These are phyloP conservation scores for Botrytis fragariae DNA, from an alignment of 2,329 filamentous ascomycete species.

Conservation along the genomic window DNA sequence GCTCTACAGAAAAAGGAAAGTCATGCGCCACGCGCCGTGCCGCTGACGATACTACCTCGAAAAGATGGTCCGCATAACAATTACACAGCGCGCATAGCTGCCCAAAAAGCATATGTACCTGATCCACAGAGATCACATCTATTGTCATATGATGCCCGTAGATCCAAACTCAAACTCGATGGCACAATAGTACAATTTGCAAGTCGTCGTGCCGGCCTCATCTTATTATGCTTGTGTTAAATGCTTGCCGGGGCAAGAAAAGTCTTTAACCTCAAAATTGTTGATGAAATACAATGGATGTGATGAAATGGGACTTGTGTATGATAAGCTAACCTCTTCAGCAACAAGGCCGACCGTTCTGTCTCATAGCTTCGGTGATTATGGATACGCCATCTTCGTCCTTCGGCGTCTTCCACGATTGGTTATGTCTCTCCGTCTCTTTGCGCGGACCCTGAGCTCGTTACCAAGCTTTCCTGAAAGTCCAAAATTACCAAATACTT, in stretches of 20 bases:
- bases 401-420: conserved; percentile 4
- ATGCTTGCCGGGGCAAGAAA: conserved; percentile 6
- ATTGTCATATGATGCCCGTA: conserved; percentile 13
- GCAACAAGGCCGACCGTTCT: conserved; percentile 6
- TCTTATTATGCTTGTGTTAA: conserved; percentile 3
- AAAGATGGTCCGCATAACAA: conserved; percentile 22
- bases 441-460: conserved; percentile 2
- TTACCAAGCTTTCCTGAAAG: conserved; percentile 5
- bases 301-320: conserved; percentile 9
- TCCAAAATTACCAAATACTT: neutral
- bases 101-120: conserved; percentile 35
- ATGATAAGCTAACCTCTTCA: conserved; percentile 7
- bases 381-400: conserved; percentile 19
- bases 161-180: conserved; percentile 16
- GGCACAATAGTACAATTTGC: conserved; percentile 10
- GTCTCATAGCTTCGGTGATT: conserved; percentile 15
- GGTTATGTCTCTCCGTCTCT: conserved; percentile 15
- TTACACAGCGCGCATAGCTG: conserved; percentile 33
- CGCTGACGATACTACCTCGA: conserved; percentile 28
- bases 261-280: neutral
- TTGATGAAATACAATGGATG: conserved; percentile 15
- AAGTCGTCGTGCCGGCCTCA: neutral
- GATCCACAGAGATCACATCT: conserved; percentile 24
- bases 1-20: conserved; percentile 20
- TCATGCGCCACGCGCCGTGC: conserved; percentile 30